phyloP scores from a whole-genome alignment of 2,329 filamentous ascomycete genomes.

The Ophiostoma sp. region DNA sequence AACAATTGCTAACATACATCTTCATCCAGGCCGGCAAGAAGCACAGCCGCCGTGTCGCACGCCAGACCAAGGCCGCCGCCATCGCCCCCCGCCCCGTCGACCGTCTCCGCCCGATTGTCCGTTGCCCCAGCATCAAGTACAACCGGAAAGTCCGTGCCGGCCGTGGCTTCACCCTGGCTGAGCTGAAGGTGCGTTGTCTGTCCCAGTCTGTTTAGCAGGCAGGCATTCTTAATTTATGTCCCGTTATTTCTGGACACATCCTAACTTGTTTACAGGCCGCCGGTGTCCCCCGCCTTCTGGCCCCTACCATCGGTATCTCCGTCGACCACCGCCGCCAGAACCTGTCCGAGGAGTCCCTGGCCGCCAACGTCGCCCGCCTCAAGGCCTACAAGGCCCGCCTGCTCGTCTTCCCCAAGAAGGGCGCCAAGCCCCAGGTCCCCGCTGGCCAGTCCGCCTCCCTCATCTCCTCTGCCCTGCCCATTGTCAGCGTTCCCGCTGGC shows the following conservation, averaged over 20 bases:
- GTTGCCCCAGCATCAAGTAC: slow-evolving; percentile 98
- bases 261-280: slow-evolving; percentile 72
- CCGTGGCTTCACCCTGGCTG: slow-evolving; percentile 94
- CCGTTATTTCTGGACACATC: too few relatives aligned
- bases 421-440: slow-evolving; percentile 87
- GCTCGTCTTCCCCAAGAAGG: slow-evolving; percentile 96
- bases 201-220: background rate
- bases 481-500: slow-evolving; percentile 65
- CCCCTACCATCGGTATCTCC: slow-evolving; percentile 92
- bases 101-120: slow-evolving; percentile 92
- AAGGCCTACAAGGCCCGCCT: slow-evolving; percentile 96
- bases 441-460: slow-evolving; percentile 70
- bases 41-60: slow-evolving; percentile 85
- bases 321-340: slow-evolving; percentile 97
- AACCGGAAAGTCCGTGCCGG: slow-evolving; percentile 96
- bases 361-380: slow-evolving; percentile 93
- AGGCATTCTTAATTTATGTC: too few relatives aligned
- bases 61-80: slow-evolving; percentile 90
- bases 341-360: slow-evolving; percentile 91
- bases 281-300: slow-evolving; percentile 90
- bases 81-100: slow-evolving; percentile 96
- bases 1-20: slow-evolving; percentile 23
- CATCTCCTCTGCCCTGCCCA: slow-evolving; percentile 66
- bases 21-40: slow-evolving; percentile 83
- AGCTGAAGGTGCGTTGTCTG: slow-evolving; percentile 82